Conservation (phyloP, 768 basidiomycete genomes). For the Galerina marginata region DNA sequence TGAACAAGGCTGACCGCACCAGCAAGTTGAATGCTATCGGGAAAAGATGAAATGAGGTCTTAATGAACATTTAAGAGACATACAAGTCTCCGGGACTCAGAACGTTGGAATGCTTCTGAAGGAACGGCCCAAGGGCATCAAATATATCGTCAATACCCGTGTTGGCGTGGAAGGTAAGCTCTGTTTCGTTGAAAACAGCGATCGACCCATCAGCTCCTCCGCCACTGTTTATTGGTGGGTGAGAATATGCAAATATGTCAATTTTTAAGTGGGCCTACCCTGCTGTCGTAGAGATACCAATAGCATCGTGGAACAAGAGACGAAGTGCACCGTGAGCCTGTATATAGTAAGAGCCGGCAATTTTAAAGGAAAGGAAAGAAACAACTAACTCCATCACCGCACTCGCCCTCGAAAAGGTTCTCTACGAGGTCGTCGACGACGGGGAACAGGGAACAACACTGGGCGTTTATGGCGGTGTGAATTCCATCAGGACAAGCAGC, state of each 20-base stretch:
- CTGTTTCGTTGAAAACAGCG: background rate
- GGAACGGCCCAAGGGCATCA: slow-evolving; percentile 9
- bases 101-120: slow-evolving; percentile 6
- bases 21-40: background rate
- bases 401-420: slow-evolving; percentile 35
- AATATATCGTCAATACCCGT: slow-evolving; percentile 4
- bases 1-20: slow-evolving; percentile 45
- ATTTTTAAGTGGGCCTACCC: slow-evolving; percentile 1
- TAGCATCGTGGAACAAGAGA: slow-evolving; percentile 48
- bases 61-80: background rate
- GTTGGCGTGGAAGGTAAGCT: slow-evolving; percentile 3
- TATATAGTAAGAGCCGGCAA: background rate
- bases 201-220: slow-evolving; percentile 11
- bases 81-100: slow-evolving; percentile 20
- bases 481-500: slow-evolving; percentile 34
- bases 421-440: slow-evolving; percentile 27
- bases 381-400: slow-evolving; percentile 23
- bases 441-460: slow-evolving; percentile 32
- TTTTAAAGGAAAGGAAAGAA: background rate
- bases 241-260: no score
- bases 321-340: slow-evolving; percentile 37
- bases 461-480: slow-evolving; percentile 30
- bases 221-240: background rate
- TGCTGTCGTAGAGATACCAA: slow-evolving; percentile 45
- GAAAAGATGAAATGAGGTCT: background rate